A percentile compares a stretch with the other conserved stretches of the same genome.
phyloP scores from a whole-genome alignment of 352 stramenopile species.

The Peronosclerospora sorghi region DNA sequence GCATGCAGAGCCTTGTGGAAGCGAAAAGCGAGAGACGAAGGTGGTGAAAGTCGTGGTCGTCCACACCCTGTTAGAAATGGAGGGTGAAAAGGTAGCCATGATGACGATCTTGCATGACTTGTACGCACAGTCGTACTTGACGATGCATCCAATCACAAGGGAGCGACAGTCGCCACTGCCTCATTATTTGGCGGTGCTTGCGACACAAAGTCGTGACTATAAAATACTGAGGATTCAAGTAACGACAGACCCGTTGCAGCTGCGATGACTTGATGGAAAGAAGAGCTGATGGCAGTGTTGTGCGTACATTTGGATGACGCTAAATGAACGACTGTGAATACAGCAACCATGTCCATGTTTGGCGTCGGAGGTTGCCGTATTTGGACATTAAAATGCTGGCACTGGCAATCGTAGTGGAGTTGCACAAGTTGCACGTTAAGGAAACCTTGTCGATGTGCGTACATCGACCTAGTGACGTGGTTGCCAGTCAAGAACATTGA shows the following conservation, averaged over 20 bases:
- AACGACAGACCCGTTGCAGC: conserved; percentile 23
- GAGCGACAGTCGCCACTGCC: conserved; percentile 50
- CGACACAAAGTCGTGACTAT: conserved; percentile 22
- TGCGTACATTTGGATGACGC: too few relatives aligned
- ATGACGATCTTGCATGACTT: conserved; percentile 44
- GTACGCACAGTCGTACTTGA: conserved; percentile 58
- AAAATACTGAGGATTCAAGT: conserved; percentile 23
- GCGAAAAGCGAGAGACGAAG: conserved; percentile 9
- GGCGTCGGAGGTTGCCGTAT: conserved; percentile 1
- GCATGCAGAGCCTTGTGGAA: conserved; percentile 13
- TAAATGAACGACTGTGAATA: neutral
- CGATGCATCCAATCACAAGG: conserved; percentile 55
- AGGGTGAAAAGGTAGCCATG: conserved; percentile 15
- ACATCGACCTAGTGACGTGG: too few relatives aligned
- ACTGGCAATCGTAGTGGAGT: neutral
- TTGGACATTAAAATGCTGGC: conserved; percentile 8
- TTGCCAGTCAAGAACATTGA: conserved; percentile 84
- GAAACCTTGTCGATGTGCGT: too few relatives aligned
- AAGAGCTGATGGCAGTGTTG: neutral
- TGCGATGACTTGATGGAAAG: conserved; percentile 17
- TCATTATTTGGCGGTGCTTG: conserved; percentile 40
- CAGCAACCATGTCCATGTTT: neutral
- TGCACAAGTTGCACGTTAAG: neutral
- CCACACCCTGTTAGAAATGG: conserved; percentile 20
- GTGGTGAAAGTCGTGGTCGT: conserved; percentile 30